Percentiles rank a stretch among this genome's conserved stretches.
Conservation (phyloP, 2,329 filamentous ascomycete genomes). For the Albophoma yamanashiensis region DNA sequence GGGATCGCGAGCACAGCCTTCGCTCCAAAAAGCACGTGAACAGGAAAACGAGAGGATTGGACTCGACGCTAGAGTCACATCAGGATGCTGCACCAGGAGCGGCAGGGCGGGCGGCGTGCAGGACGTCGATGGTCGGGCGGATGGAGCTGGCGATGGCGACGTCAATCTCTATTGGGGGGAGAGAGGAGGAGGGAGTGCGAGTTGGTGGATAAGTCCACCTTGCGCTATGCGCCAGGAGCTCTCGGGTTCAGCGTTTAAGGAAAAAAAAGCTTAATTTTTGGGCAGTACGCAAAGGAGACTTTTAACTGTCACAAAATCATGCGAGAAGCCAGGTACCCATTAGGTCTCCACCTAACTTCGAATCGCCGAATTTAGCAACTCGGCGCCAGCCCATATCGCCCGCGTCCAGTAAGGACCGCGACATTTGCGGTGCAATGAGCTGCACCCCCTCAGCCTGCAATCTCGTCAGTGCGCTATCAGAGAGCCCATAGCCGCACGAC, state of each 20-base stretch:
- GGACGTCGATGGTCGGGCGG: neutral
- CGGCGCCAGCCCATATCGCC: neutral
- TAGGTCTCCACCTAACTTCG: neutral
- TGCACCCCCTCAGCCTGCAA: neutral
- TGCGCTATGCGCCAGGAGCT: neutral
- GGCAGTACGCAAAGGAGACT: neutral
- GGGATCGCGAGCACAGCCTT: neutral
- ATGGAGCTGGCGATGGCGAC: neutral
- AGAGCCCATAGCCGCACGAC: too few species aligned
- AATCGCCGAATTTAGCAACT: neutral
- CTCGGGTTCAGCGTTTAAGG: neutral
- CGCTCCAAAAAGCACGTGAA: neutral
- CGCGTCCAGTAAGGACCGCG: neutral
- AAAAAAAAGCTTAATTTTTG: slow-evolving; percentile 5
- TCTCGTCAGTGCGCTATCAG: neutral
- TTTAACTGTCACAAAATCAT: too few species aligned
- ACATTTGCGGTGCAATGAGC: neutral
- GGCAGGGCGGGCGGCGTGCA: neutral
- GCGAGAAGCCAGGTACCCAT: neutral
- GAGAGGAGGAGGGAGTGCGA: neutral
- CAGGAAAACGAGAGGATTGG: neutral
- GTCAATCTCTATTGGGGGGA: neutral
- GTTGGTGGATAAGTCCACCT: neutral
- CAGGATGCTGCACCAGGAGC: neutral
- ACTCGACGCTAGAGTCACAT: neutral